A percentile compares a stretch with the other conserved stretches of the same genome.
These are phyloP conservation scores for Arctostaphylos glauca DNA, from an alignment of 148 eudicot species.

Conservation along the genomic window DNA sequence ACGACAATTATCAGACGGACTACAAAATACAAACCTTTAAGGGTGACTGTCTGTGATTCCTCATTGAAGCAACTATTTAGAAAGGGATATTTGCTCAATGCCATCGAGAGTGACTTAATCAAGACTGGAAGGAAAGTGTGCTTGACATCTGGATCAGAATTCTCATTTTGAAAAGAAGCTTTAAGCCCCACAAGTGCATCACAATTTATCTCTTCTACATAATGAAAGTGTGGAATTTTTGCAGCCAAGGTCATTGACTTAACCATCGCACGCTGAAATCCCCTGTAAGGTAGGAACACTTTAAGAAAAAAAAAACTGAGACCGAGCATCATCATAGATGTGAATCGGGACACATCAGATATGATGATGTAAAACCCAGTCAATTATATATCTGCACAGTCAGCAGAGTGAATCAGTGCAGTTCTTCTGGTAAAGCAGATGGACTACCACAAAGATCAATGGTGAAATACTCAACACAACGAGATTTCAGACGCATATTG, in stretches of 20 bases:
- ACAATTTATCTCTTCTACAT: constrained; percentile 85
- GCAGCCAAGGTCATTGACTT: constrained; percentile 97
- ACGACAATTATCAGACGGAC: neutral
- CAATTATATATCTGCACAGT: constrained; percentile 3
- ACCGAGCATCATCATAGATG: neutral
- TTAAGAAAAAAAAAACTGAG: neutral
- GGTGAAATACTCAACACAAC: neutral
- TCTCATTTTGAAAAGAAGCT: constrained; percentile 64
- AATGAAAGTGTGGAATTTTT: constrained; percentile 88
- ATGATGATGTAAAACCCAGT: neutral
- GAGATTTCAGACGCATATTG: neutral
- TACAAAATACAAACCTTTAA: constrained; percentile 55
- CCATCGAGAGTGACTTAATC: constrained; percentile 85
- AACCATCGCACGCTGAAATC: constrained; percentile 95
- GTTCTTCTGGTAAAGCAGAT: constrained; percentile 3
- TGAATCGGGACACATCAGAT: neutral
- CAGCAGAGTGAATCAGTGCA: neutral
- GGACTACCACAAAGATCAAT: neutral
- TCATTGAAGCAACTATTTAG: constrained; percentile 80
- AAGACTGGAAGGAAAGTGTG: constrained; percentile 86
- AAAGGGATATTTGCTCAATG: constrained; percentile 64
- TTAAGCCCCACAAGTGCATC: constrained; percentile 71
- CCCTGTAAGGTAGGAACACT: constrained; percentile 49
- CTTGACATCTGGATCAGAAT: constrained; percentile 77
- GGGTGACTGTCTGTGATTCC: constrained; percentile 58